Evolutionary conservation across 2,329 filamentous ascomycete genomes (phyloP).

Genomic region (Aspergillaceae sp.): DNA sequence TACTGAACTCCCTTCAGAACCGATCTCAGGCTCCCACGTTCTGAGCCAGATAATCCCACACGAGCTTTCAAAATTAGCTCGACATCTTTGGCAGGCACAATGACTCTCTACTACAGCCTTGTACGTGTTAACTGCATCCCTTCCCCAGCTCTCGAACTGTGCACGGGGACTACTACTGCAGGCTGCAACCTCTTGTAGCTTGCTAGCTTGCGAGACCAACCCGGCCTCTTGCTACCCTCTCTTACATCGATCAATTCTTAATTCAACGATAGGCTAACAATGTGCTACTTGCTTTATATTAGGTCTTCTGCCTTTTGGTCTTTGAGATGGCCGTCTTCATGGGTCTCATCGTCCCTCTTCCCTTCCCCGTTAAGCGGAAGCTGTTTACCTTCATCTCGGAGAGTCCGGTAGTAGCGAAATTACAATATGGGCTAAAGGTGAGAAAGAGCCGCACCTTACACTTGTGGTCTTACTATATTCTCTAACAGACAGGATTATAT

Average conservation of each 20-base stretch:
- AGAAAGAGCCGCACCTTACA: constrained; percentile 1
- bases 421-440: constrained; percentile 94
- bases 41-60: neutral
- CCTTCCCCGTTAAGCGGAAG: constrained; percentile 74
- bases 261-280: neutral
- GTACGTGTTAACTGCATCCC: constrained; percentile 36
- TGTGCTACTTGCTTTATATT: constrained; percentile 3
- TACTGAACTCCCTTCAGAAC: neutral
- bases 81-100: constrained; percentile 30
- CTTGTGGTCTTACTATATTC: too few relatives aligned
- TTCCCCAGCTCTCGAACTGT: too few relatives aligned
- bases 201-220: neutral
- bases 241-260: too few relatives aligned
- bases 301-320: constrained; percentile 44
- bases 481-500: neutral
- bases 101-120: constrained; percentile 63
- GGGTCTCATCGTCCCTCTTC: constrained; percentile 62
- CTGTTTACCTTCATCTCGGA: constrained; percentile 96
- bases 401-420: constrained; percentile 72
- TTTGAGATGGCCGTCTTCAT: constrained; percentile 44
- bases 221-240: too few relatives aligned
- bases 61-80: neutral
- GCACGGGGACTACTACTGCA: neutral
- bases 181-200: neutral
- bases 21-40: constrained; percentile 53